Evolutionary conservation across 768 basidiomycete species (phyloP), one percentile per base, ranked within the genome.

Genomic region (Arthromyces matolae): DNA sequence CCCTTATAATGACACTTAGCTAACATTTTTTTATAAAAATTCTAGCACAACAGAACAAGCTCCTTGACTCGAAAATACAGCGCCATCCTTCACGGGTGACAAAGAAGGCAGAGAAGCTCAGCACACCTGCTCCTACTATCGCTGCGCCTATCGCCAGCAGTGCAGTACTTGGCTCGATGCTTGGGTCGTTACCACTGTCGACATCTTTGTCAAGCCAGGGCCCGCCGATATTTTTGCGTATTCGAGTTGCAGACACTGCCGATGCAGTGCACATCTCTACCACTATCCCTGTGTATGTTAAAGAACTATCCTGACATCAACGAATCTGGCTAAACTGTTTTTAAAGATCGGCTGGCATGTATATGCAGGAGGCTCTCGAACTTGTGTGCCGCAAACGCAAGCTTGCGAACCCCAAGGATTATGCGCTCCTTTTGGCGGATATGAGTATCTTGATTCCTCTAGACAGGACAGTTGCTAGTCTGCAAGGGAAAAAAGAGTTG

Each of bases 321-420:
- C 13, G 18, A 10, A 14, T 19, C 12, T 8, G 10, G 22, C 25
- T 35, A 3, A 32, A 22, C 23, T 28, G 18, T 27, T 19, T 34
- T 6, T n/a, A 32, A 58, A 90, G 86, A 5, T 83, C 92, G 8
- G 83, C 89, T 12, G 92, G 89, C 8, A 96, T 93, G 86, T 98
- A 98, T 64, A 87, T 97, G 81, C 93, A 94, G 57, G 95, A 98
- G 64, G 90, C 91, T 1, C 77, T 96, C 19, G 95, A 96, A 52
- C 72, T 84, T 18, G 85, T 91, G 1, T 92, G 89, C 61, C 74
- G 79, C 29, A 81, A 80, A 60, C 78, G 84, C 40, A 81, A 80
- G 58, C 66, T 90, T 23, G 67, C 71, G 20, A 78, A 85, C 57
- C 78, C 86, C 24, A 81, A 86, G 48, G 86, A 92, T 49, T 97